Conservation (phyloP, 106 monocot genomes). For the Cymbidium sinense region DNA sequence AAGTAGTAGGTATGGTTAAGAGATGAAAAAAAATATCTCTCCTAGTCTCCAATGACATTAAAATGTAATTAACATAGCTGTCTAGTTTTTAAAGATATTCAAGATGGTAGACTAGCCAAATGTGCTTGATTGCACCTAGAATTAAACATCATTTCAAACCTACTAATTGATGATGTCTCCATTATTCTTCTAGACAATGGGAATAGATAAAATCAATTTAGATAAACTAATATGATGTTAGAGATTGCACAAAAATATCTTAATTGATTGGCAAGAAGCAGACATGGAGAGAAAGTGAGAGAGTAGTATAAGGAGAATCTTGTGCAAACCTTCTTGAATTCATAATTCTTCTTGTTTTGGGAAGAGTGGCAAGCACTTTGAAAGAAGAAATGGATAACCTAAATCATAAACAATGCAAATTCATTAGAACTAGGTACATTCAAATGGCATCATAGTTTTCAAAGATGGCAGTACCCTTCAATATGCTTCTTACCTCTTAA, state of each 20-base stretch:
- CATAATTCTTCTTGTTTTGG: background rate
- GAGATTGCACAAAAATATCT: background rate
- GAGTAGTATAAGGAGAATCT: background rate
- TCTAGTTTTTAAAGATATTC: background rate
- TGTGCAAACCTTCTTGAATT: conserved; percentile 6
- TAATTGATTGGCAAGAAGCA: background rate
- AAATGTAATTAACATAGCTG: background rate
- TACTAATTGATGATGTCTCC: background rate
- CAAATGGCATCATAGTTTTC: background rate
- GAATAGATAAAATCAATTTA: background rate
- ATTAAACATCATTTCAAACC: background rate
- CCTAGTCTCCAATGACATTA: background rate
- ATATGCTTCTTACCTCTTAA: background rate
- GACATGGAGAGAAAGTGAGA: background rate
- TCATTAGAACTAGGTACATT: background rate
- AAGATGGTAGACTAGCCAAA: background rate
- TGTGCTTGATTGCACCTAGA: background rate
- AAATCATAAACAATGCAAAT: background rate
- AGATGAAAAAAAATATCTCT: background rate
- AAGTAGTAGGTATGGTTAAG: background rate
- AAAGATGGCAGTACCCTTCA: background rate
- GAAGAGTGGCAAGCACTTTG: background rate
- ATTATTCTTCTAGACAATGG: background rate
- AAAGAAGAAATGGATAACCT: conserved; percentile 3
- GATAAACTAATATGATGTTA: background rate